Evolutionary conservation across 2,329 filamentous ascomycete genomes (phyloP).

Genomic region (Massarina eburnea): DNA sequence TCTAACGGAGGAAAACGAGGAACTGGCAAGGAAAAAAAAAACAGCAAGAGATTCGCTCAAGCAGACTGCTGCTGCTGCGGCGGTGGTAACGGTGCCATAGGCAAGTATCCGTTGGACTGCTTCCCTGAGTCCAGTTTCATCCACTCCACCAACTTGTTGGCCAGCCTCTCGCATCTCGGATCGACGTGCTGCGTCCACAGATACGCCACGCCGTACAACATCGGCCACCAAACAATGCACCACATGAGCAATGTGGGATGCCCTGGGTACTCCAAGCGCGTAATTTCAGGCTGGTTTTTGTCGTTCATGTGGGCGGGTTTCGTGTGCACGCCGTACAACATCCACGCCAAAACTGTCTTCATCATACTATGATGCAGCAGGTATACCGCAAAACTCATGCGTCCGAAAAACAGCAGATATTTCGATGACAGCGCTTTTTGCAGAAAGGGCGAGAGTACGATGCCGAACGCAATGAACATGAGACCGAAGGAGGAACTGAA

Average conservation of each 20-base stretch:
- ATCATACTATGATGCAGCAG: slow-evolving; percentile 8
- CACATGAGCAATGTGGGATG: slow-evolving; percentile 5
- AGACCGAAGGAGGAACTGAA: slow-evolving; percentile 10
- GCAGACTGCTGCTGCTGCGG: not conserved
- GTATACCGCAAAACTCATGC: slow-evolving; percentile 10
- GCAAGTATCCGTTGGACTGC: slow-evolving; percentile 5
- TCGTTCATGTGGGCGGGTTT: slow-evolving; percentile 8
- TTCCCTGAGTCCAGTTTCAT: slow-evolving; percentile 7
- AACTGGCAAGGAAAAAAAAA: not conserved
- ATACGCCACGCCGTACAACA: slow-evolving; percentile 8
- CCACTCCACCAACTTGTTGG: slow-evolving; percentile 7
- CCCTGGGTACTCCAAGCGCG: slow-evolving; percentile 7
- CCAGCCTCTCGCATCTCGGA: slow-evolving; percentile 9
- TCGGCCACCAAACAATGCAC: slow-evolving; percentile 3
- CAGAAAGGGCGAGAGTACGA: slow-evolving; percentile 6
- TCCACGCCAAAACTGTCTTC: slow-evolving; percentile 9
- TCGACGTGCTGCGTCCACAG: slow-evolving; percentile 9
- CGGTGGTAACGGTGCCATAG: slow-evolving; percentile 1
- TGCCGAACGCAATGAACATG: slow-evolving; percentile 6
- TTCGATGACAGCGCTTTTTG: slow-evolving; percentile 4
- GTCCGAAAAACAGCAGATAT: slow-evolving; percentile 8
- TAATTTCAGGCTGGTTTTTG: slow-evolving; percentile 6
- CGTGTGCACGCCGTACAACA: slow-evolving; percentile 9
- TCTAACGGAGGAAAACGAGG: not conserved
- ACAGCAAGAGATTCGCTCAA: not conserved